These are phyloP conservation scores for Saccharum hybrid DNA, from an alignment of 202 grass and related monocot species.

Conservation along the genomic window DNA sequence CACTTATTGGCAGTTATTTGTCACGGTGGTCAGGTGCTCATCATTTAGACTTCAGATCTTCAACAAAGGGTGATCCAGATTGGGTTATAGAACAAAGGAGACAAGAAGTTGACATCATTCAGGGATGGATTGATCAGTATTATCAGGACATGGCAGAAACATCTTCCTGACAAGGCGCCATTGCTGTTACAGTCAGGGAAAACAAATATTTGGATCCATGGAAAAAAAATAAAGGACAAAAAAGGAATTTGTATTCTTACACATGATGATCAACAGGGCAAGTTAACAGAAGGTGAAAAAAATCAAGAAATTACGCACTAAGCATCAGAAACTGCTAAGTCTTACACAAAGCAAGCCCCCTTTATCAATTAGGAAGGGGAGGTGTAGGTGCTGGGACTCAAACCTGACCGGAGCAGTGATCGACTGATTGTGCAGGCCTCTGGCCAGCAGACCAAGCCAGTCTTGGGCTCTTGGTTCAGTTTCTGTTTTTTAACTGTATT, in stretches of 20 bases:
- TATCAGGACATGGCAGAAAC: constrained; percentile 57
- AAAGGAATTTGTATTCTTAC: constrained; percentile 17
- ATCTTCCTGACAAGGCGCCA: constrained; percentile 39
- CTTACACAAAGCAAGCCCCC: constrained; percentile 1
- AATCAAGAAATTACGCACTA: constrained; percentile 8
- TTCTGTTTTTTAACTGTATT: constrained; percentile 2
- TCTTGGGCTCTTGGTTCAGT: neutral
- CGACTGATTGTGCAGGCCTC: neutral
- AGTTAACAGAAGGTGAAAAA: neutral
- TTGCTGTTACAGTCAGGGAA: constrained; percentile 1
- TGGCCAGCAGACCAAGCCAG: neutral
- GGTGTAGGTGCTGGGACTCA: neutral
- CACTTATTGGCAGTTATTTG: neutral
- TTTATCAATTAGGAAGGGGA: neutral
- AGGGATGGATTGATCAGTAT: constrained; percentile 87
- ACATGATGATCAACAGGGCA: constrained; percentile 18
- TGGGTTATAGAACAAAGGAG: constrained; percentile 84
- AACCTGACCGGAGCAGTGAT: neutral
- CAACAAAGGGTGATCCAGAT: constrained; percentile 80
- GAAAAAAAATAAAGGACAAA: neutral
- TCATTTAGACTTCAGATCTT: constrained; percentile 90
- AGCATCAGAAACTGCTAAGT: constrained; percentile 23
- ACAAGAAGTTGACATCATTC: constrained; percentile 80
- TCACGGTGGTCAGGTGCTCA: constrained; percentile 71
- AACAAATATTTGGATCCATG: constrained; percentile 38